These are phyloP conservation scores for Lentinula detonsa DNA, from an alignment of 768 basidiomycete genomes.

Conservation along the genomic window DNA sequence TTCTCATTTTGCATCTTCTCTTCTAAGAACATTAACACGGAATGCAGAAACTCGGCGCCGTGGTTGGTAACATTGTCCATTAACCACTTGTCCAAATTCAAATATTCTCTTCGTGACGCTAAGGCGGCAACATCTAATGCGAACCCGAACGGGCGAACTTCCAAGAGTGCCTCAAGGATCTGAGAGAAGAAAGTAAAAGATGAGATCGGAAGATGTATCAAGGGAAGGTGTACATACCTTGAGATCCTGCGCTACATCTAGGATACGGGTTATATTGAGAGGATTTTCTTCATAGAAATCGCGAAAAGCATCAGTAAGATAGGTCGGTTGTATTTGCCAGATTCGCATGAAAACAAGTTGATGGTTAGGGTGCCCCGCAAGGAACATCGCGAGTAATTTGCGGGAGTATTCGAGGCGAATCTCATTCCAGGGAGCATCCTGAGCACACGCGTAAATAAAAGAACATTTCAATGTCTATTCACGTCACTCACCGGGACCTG, in stretches of 20 bases:
- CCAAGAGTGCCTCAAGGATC: constrained; percentile 91
- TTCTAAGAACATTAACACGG: constrained; percentile 84
- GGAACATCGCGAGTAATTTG: constrained; percentile 82
- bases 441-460: constrained; percentile 9
- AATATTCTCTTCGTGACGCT: constrained; percentile 87
- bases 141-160: constrained; percentile 83
- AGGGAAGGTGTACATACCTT: constrained; percentile 50
- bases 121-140: constrained; percentile 92
- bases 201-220: neutral
- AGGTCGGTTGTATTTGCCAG: constrained; percentile 84
- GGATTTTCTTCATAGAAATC: constrained; percentile 92
- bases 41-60: constrained; percentile 80
- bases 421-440: constrained; percentile 84
- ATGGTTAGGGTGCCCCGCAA: constrained; percentile 89
- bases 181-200: constrained; percentile 21
- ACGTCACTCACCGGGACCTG: constrained; percentile 72
- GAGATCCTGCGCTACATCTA: constrained; percentile 93
- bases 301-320: constrained; percentile 82
- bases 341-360: constrained; percentile 96
- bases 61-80: constrained; percentile 80
- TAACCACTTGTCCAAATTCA: constrained; percentile 97
- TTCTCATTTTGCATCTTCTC: constrained; percentile 93
- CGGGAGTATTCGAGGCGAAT: constrained; percentile 84
- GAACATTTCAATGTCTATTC: neutral
- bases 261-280: constrained; percentile 87